phyloP scores from a whole-genome alignment of 2,329 filamentous ascomycete genomes.

The Alternaria gansuensis region DNA sequence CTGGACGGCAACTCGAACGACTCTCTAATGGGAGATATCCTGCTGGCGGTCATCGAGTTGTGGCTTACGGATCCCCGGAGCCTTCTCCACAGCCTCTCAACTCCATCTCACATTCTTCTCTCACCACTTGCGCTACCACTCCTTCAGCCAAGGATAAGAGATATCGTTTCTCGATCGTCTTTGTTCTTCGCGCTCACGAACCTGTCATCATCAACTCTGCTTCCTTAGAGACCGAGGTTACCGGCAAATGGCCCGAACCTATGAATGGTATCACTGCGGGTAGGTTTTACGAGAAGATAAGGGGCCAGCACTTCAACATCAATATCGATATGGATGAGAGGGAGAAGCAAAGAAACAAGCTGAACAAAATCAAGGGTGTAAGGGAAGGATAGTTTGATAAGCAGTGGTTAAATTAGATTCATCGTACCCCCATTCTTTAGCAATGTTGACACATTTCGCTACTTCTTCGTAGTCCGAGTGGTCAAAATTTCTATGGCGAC shows the following conservation, averaged over 20 bases:
- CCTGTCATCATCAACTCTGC: constrained; percentile 37
- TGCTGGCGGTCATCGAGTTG: constrained; percentile 49
- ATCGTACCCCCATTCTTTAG: background rate
- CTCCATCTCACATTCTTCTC: background rate
- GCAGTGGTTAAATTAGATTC: background rate
- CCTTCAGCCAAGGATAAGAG: constrained; percentile 11
- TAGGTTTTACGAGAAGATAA: constrained; percentile 43
- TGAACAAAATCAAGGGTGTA: constrained; percentile 14
- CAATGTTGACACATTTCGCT: no score
- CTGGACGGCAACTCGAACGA: constrained; percentile 44
- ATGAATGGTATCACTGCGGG: constrained; percentile 44
- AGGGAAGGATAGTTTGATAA: background rate
- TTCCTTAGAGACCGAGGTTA: constrained; percentile 41
- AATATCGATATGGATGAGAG: constrained; percentile 47
- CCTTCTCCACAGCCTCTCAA: background rate
- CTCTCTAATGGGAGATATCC: constrained; percentile 42
- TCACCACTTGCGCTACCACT: background rate
- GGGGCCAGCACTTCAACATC: constrained; percentile 50
- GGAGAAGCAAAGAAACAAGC: constrained; percentile 40
- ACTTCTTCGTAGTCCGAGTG: no score
- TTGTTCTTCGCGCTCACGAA: constrained; percentile 49
- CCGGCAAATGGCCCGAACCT: constrained; percentile 39
- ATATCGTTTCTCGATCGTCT: constrained; percentile 51
- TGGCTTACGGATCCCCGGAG: constrained; percentile 40
- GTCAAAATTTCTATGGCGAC: no score